Evolutionary conservation across 257 asterid genomes (phyloP).

Genomic region (Verbascum thapsus): DNA sequence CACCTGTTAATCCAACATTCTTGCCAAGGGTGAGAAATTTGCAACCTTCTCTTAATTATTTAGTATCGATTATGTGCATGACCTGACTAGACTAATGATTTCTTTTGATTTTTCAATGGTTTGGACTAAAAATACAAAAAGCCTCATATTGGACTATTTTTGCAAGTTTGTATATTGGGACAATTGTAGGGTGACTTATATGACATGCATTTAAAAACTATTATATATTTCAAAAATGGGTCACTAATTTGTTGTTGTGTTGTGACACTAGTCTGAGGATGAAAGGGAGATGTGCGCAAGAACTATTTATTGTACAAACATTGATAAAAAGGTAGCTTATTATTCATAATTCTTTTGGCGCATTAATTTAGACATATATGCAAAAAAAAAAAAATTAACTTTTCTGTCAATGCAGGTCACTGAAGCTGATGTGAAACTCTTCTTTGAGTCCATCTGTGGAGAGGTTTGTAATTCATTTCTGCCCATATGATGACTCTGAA

Average conservation of each 20-base stretch:
- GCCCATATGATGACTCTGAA: conserved; percentile 27
- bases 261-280: conserved; percentile 64
- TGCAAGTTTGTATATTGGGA: too few species aligned
- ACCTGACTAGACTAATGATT: too few species aligned
- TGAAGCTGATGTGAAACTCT: conserved; percentile 69
- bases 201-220: background rate
- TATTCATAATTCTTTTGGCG: conserved; percentile 4
- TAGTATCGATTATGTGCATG: too few species aligned
- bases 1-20: conserved; percentile 77
- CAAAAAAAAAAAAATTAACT: too few species aligned
- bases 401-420: conserved; percentile 55
- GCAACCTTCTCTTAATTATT: conserved; percentile 2
- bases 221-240: conserved; percentile 6
- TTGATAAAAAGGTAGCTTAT: conserved; percentile 65
- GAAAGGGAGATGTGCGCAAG: conserved; percentile 92
- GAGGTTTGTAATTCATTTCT: conserved; percentile 61
- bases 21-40: conserved; percentile 60
- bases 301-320: conserved; percentile 81
- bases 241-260: conserved; percentile 24
- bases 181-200: too few species aligned
- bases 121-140: too few species aligned
- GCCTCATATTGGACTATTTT: too few species aligned
- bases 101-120: too few species aligned
- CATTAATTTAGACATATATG: conserved; percentile 3
- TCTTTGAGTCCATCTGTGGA: conserved; percentile 70